These are phyloP conservation scores for Yarrowia bubula DNA, from an alignment of 805 yeast genomes.

Conservation along the genomic window DNA sequence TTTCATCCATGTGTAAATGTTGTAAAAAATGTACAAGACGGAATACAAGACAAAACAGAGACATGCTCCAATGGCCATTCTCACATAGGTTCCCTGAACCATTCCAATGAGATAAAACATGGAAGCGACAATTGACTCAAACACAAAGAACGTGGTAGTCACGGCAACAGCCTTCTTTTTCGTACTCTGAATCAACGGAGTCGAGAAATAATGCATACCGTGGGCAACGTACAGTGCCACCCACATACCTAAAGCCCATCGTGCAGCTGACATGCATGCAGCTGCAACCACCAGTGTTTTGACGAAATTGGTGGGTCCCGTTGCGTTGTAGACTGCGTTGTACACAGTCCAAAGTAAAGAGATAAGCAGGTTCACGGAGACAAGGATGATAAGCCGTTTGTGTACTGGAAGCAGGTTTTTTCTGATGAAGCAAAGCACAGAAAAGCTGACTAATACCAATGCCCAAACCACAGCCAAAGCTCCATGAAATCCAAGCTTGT, in stretches of 20 bases:
- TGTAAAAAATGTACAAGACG: not conserved
- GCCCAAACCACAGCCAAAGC: not conserved
- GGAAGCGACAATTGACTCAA: constrained; percentile 4
- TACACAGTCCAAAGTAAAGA: not conserved
- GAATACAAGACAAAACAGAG: constrained; percentile 14
- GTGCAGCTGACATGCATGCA: too few species aligned
- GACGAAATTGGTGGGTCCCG: not conserved
- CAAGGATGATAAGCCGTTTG: not conserved
- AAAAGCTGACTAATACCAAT: not conserved
- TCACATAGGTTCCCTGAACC: constrained; percentile 10
- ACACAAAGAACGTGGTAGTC: not conserved
- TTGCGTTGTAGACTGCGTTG: not conserved
- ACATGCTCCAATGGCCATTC: constrained; percentile 16
- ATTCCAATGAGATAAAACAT: constrained; percentile 15
- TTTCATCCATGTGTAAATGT: not conserved
- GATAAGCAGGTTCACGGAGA: not conserved
- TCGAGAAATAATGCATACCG: constrained; percentile 20
- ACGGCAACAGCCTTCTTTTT: constrained; percentile 15
- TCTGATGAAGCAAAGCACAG: not conserved
- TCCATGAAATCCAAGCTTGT: not conserved
- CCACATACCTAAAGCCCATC: not conserved
- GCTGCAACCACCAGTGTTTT: not conserved
- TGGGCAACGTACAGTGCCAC: not conserved
- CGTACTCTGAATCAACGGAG: not conserved
- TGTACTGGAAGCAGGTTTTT: not conserved